These are phyloP conservation scores for Colletotrichum musicola DNA, from an alignment of 2,329 filamentous ascomycete genomes.

Conservation along the genomic window DNA sequence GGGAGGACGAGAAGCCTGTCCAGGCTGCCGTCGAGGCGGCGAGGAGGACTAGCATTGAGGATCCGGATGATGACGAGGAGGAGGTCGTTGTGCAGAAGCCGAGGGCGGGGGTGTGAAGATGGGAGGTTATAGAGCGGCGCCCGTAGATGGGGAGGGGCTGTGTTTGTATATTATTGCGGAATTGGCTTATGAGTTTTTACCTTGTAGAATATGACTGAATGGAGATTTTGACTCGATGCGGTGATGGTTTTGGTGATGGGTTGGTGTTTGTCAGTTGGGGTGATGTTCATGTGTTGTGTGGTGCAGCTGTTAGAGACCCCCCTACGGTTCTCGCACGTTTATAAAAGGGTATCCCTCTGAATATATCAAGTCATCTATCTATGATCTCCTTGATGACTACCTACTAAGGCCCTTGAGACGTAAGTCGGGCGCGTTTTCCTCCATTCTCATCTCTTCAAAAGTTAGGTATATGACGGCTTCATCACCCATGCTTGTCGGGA, in stretches of 20 bases:
- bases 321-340: too few relatives aligned
- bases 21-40: constrained; percentile 64
- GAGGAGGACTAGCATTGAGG: constrained; percentile 69
- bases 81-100: constrained; percentile 51
- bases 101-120: constrained; percentile 12
- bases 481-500: background rate
- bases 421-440: too few relatives aligned
- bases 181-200: constrained; percentile 32
- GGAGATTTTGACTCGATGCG: constrained; percentile 14
- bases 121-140: constrained; percentile 8
- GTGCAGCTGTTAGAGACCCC: too few relatives aligned
- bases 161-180: constrained; percentile 35
- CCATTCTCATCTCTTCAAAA: too few relatives aligned
- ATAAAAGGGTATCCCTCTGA: too few relatives aligned
- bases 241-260: too few relatives aligned
- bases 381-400: too few relatives aligned
- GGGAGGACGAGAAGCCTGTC: constrained; percentile 58
- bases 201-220: constrained; percentile 33
- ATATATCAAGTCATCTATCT: too few relatives aligned
- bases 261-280: too few relatives aligned
- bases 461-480: too few relatives aligned
- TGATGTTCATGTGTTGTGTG: too few relatives aligned
- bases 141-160: constrained; percentile 10
- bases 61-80: constrained; percentile 68
- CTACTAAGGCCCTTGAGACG: too few relatives aligned